Evolutionary conservation across 202 grass and related monocot genomes (phyloP).

Genomic region (Elaeis oleifera): DNA sequence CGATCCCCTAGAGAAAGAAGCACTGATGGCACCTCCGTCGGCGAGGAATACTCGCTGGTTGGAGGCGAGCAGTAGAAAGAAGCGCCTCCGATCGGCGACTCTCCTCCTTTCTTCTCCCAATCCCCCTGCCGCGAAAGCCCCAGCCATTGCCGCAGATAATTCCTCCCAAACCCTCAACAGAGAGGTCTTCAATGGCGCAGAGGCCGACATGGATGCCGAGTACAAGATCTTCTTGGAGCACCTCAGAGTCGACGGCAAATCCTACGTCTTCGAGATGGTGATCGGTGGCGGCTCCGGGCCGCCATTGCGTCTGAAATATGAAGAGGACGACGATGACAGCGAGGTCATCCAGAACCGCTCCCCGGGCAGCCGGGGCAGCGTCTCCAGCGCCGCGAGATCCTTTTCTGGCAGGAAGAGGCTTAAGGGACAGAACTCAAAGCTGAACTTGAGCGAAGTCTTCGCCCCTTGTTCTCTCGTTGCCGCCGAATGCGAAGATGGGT

Average conservation of each 20-base stretch:
- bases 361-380: background rate
- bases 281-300: conserved; percentile 11
- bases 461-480: background rate
- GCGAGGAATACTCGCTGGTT: no score
- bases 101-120: background rate
- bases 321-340: conserved; percentile 6
- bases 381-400: background rate
- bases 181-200: background rate
- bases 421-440: conserved; percentile 4
- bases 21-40: no score
- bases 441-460: background rate
- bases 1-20: no score
- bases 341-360: conserved; percentile 2
- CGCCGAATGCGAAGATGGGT: background rate
- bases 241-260: conserved; percentile 35
- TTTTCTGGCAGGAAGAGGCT: conserved; percentile 1
- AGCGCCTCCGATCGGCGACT: background rate
- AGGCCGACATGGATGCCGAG: conserved; percentile 27
- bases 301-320: conserved; percentile 33
- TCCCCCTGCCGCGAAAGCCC: background rate
- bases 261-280: conserved; percentile 36
- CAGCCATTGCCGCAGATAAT: background rate
- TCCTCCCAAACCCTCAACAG: no score
- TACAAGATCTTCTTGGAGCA: conserved; percentile 55
- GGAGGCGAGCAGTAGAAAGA: background rate